These are phyloP conservation scores for Nigrospora osmanthi DNA, from an alignment of 2,329 filamentous ascomycete genomes.

Conservation along the genomic window DNA sequence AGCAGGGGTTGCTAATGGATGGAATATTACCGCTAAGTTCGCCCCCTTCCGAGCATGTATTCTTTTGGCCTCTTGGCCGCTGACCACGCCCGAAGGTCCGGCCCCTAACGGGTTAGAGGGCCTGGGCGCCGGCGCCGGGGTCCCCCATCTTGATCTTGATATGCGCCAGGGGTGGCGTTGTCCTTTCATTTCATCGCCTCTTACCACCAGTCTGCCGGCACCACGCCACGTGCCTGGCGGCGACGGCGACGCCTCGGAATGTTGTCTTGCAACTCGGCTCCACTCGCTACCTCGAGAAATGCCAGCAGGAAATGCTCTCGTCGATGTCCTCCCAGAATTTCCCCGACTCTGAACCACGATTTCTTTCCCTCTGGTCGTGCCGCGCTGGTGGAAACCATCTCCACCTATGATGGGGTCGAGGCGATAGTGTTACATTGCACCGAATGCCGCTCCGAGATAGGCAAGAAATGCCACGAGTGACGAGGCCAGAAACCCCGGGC, in stretches of 20 bases:
- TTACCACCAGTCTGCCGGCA: no score
- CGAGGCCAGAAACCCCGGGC: not conserved
- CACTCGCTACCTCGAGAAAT: no score
- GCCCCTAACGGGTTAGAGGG: not conserved
- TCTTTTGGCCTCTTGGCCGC: not conserved
- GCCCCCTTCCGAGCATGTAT: not conserved
- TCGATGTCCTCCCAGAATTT: no score
- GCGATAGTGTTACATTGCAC: not conserved
- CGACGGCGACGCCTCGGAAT: no score
- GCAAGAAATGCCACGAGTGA: slow-evolving; percentile 1
- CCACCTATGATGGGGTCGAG: no score
- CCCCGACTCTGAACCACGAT: no score
- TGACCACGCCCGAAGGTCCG: not conserved
- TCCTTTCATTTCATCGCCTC: no score
- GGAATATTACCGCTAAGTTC: not conserved
- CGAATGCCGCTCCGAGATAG: not conserved
- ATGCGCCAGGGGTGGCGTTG: not conserved
- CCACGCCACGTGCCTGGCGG: no score
- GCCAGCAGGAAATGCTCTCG: no score
- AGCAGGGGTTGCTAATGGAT: not conserved
- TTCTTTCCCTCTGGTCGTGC: no score
- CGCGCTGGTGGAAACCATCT: no score
- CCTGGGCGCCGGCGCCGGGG: not conserved
- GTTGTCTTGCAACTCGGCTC: no score
- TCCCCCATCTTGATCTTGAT: not conserved